phyloP scores from a whole-genome alignment of 768 basidiomycete genomes.

The Podaxis rugospora region DNA sequence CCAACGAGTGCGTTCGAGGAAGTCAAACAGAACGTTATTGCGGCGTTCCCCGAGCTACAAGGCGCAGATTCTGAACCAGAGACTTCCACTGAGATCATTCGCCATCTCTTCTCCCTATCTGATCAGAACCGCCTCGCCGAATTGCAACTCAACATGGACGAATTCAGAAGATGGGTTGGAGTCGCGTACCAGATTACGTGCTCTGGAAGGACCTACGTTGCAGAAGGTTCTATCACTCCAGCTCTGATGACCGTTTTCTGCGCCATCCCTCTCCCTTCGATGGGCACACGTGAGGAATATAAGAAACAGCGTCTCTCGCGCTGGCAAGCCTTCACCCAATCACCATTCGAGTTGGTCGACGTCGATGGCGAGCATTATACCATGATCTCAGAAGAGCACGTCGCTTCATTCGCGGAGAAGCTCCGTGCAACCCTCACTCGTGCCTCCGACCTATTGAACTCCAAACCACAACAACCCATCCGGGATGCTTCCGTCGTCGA shows the following conservation, averaged over 20 bases:
- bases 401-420: slow-evolving; percentile 1
- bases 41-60: background rate
- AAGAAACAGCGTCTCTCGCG: background rate
- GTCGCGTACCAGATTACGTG: slow-evolving; percentile 1
- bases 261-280: slow-evolving; percentile 3
- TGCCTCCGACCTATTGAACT: background rate
- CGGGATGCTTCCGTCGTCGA: background rate
- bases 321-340: background rate
- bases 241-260: slow-evolving; percentile 5
- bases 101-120: slow-evolving; percentile 4
- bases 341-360: slow-evolving; percentile 2
- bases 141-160: slow-evolving; percentile 1
- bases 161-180: slow-evolving; percentile 4
- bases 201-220: slow-evolving; percentile 1
- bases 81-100: background rate
- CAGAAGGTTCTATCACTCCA: background rate
- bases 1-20: slow-evolving; percentile 2
- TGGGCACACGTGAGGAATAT: slow-evolving; percentile 2
- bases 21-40: background rate
- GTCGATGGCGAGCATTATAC: slow-evolving; percentile 6
- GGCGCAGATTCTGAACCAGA: background rate
- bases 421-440: slow-evolving; percentile 2
- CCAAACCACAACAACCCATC: background rate
- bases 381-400: slow-evolving; percentile 3
- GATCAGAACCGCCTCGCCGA: slow-evolving; percentile 4